Evolutionary conservation across 2,329 filamentous ascomycete genomes (phyloP), one percentile per base, ranked within the genome.

Genomic region (Diaporthe caulivora): DNA sequence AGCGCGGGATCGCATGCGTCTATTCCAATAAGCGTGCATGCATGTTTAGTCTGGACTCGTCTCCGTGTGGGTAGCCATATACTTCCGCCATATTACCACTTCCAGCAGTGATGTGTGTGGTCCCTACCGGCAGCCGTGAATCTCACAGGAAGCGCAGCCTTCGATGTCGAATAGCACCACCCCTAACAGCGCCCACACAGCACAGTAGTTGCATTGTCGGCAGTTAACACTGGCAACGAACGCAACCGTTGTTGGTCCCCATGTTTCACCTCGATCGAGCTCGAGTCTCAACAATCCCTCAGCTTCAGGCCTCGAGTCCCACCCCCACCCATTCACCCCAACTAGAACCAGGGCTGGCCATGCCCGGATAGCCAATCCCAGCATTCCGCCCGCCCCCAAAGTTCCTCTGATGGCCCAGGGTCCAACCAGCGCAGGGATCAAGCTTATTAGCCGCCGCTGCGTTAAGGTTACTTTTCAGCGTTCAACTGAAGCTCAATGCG

Each of bases 281-380:
- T 49, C 44, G 29, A 65, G 60, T 47, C 60, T 65, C 60, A 65
- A 65, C 60, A 51, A 65, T 37, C 60, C 60, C 60, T 49, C 29
- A 24, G 40, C 42, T 34, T 64, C 42, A 49, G 11, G 42, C 24
- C 26, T 37, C 29, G 60, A 29, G 13, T 37, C 60, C 60, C 31
- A 54, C 42, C 42, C 58, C 26, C 26, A 44, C 58, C 40, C n/a
- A n/a, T n/a, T n/a, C n/a, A 13, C 57, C 15, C 57, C 34, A 34
- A 34, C 11, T 49, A 6, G 26, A 49, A 49, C 60, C 60, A 64
- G 44, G 42, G 29, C 60, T 49, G 34, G 60, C 60, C 60, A 65
- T 65, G 60, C 49, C 60, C 60, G 60, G 60, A 17, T 65, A 29
- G 21, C 34, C 18, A 26, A 65, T 18, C 44, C 60, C 18, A 34